Conservation (phyloP, 352 stramenopile genomes). For the Pythium sukuiense region DNA sequence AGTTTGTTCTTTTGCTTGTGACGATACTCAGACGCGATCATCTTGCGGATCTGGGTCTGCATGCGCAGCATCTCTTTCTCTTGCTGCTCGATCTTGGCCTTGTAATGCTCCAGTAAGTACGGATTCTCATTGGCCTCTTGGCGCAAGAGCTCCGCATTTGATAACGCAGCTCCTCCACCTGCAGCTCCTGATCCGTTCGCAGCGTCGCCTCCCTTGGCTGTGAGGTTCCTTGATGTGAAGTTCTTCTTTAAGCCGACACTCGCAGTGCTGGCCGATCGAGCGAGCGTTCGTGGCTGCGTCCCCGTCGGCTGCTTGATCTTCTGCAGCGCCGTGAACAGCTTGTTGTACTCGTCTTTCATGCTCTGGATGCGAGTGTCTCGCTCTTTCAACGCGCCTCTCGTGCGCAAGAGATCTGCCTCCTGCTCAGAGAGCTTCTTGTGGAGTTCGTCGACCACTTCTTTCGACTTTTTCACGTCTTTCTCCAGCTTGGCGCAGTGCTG, state of each 20-base stretch:
- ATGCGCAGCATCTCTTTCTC: slow-evolving; percentile 59
- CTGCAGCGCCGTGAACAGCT: slow-evolving; percentile 63
- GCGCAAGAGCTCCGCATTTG: slow-evolving; percentile 2
- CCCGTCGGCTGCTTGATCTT: slow-evolving; percentile 48
- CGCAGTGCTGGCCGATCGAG: neutral
- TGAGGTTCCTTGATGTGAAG: neutral
- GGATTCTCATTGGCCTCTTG: slow-evolving; percentile 53
- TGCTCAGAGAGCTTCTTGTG: slow-evolving; percentile 34
- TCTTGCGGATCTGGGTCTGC: slow-evolving; percentile 73
- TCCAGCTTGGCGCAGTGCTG: slow-evolving; percentile 53
- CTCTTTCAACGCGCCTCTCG: slow-evolving; percentile 50
- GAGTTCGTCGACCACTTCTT: slow-evolving; percentile 31
- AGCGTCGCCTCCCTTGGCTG: neutral
- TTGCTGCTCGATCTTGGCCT: slow-evolving; percentile 46
- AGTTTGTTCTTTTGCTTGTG: slow-evolving; percentile 72
- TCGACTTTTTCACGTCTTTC: slow-evolving; percentile 42
- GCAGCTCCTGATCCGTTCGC: neutral
- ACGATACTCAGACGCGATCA: slow-evolving; percentile 76
- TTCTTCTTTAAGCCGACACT: slow-evolving; percentile 10
- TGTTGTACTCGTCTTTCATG: slow-evolving; percentile 79
- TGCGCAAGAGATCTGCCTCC: slow-evolving; percentile 56
- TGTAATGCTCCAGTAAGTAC: slow-evolving; percentile 68
- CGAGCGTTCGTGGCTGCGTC: neutral
- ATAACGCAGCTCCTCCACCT: neutral
- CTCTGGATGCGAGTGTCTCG: slow-evolving; percentile 44